Evolutionary conservation across 768 basidiomycete genomes (phyloP).

Genomic region (Russula dissimulans): DNA sequence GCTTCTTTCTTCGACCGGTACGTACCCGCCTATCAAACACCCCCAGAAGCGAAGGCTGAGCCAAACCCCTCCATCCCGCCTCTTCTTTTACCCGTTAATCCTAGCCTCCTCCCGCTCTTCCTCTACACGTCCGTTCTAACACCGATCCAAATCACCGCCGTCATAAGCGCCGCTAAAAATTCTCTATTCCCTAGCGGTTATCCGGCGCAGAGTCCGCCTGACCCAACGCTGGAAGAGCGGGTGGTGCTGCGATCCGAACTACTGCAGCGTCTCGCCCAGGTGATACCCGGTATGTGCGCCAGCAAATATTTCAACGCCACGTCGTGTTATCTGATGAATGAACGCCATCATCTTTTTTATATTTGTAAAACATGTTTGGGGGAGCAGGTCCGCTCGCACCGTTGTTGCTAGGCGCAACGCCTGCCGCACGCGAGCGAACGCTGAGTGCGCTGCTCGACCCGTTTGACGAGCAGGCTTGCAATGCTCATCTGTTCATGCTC

Average conservation of each 20-base stretch:
- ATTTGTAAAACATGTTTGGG: not conserved
- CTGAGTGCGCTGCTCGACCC: constrained; percentile 50
- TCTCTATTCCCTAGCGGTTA: constrained; percentile 87
- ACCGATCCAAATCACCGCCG: constrained; percentile 41
- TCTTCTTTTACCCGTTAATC: not conserved
- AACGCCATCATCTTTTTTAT: not conserved
- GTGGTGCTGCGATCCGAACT: constrained; percentile 39
- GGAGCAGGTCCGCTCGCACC: constrained; percentile 34
- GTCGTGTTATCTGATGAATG: too few relatives aligned
- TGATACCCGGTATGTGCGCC: constrained; percentile 35
- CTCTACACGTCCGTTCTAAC: constrained; percentile 48
- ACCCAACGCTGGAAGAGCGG: constrained; percentile 75
- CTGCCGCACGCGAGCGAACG: constrained; percentile 31
- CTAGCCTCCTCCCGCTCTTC: constrained; percentile 61
- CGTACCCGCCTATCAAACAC: constrained; percentile 7
- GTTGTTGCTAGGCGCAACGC: constrained; percentile 47
- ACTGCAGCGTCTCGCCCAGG: constrained; percentile 31
- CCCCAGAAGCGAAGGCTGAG: not conserved
- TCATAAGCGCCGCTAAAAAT: constrained; percentile 49
- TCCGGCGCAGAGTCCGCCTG: constrained; percentile 61
- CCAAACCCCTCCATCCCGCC: not conserved
- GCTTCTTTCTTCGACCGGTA: constrained; percentile 54
- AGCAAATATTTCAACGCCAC: too few relatives aligned
- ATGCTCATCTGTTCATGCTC: constrained; percentile 66
- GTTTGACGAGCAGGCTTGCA: constrained; percentile 56